phyloP scores from a whole-genome alignment of 148 eudicot species.

The Spergularia marina region DNA sequence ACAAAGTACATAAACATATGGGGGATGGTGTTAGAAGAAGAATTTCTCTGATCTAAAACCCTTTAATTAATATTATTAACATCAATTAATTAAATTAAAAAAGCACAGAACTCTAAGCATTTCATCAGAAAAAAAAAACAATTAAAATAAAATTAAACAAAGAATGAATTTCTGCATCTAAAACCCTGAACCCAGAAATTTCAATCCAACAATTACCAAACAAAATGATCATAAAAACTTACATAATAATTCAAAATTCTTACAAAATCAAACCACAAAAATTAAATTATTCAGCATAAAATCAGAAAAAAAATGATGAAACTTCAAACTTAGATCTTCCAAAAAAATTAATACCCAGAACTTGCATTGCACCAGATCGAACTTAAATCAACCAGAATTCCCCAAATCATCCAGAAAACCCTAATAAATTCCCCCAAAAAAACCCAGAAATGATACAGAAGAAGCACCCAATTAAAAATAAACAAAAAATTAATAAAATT shows the following conservation, averaged over 20 bases:
- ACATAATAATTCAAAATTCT: no score
- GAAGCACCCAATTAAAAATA: background rate
- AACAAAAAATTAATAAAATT: background rate
- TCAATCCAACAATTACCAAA: background rate
- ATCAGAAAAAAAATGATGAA: background rate
- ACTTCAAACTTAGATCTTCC: conserved; percentile 24
- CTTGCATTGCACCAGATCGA: conserved; percentile 32
- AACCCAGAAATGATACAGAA: conserved; percentile 8
- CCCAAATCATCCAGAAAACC: conserved; percentile 16
- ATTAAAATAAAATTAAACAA: background rate
- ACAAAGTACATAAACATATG: background rate
- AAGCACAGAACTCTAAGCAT: conserved; percentile 3
- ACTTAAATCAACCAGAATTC: conserved; percentile 13
- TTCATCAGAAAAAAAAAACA: background rate
- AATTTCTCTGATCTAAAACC: conserved; percentile 18
- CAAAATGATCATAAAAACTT: background rate
- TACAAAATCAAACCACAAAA: no score
- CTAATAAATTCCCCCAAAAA: background rate
- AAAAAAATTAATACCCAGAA: conserved; percentile 3
- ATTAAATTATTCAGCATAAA: background rate
- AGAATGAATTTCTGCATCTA: conserved; percentile 10
- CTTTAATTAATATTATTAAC: background rate
- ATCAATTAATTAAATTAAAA: background rate
- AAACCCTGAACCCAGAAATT: conserved; percentile 24
- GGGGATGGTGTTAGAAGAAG: background rate